Base-by-base conservation (phyloP, 352 stramenopile genomes). In the Phytophthora pinifolia region DNA sequence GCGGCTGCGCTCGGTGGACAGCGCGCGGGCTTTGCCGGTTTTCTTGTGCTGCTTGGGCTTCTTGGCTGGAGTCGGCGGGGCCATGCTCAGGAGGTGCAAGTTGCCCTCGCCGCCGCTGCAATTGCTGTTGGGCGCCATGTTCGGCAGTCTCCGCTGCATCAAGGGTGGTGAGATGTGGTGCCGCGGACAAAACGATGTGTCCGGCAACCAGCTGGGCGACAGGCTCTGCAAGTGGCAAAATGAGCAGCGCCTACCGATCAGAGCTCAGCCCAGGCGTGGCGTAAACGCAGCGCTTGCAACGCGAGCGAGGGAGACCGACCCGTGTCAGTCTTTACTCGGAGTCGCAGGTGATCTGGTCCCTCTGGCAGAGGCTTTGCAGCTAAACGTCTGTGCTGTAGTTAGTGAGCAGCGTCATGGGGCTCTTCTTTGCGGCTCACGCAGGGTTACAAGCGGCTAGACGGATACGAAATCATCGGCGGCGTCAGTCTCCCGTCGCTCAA, bases 1-100 rank as follows among this genome's bases (percentile, higher is more conserved):
- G 39, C 73, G 52, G 65, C 74, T 67, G 68, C 77, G 63, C 71
- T 83, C 58, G 54, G 59, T 88, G 18, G 64, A 80, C 32, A 82
- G 77, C 25, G 62, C 62, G 9, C 57, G 52, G 13, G 36, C 30
- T 20, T 65, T 67, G 25, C 37, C 15, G 3, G n/a, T 30, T 41
- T 59, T 39, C 25, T 50, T 54, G 15, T 51, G 30, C 34, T 46
- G 45, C 29, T 35, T 60, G 41, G 22, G 49, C 17, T 62, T 66
- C 45, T 65, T 70, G 33, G 27, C 22, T 3, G 41, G 20, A 12
- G 54, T 20, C 25, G 25, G 22, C n/a, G 54, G 47, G n/a, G n/a
- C n/a, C n/a, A n/a, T n/a, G 44, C 57, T 34, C n/a, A 27, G 15
- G 20, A 48, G 27, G 6, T 17, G 46, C 35, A 33, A 13, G 14